Conservation (phyloP, 1,139 yeast species). For the Yamadazyma triangularis region DNA sequence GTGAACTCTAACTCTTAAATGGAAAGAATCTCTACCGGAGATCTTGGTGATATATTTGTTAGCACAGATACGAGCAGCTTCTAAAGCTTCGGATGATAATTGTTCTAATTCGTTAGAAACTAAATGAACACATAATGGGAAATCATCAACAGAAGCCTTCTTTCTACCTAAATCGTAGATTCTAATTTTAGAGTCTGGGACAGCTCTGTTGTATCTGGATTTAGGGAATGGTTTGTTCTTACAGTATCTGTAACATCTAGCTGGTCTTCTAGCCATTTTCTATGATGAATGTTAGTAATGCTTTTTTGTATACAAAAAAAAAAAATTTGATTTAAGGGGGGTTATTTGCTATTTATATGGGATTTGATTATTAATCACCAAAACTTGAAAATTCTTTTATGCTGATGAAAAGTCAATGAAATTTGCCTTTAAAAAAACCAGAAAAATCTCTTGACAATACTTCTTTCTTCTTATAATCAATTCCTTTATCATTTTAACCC, state of each 20-base stretch:
- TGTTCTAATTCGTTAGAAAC: slow-evolving; percentile 99
- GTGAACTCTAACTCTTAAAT: slow-evolving; percentile 99
- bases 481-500: no score
- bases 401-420: no score
- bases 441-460: no score
- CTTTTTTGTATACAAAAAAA: neutral
- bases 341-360: slow-evolving; percentile 1
- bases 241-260: slow-evolving; percentile 99
- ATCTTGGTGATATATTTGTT: slow-evolving; percentile 98
- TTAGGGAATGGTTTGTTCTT: slow-evolving; percentile 99
- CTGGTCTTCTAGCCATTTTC: slow-evolving; percentile 99
- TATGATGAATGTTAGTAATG: slow-evolving; percentile 28
- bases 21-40: slow-evolving; percentile 99
- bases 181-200: slow-evolving; percentile 99
- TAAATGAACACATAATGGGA: slow-evolving; percentile 98
- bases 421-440: no score
- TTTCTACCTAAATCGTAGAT: slow-evolving; percentile 99
- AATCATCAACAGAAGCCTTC: slow-evolving; percentile 99
- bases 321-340: neutral
- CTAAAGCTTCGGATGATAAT: slow-evolving; percentile 98
- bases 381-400: no score
- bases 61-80: slow-evolving; percentile 99
- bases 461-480: no score
- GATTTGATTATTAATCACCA: slow-evolving; percentile 1
- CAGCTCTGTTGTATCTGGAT: slow-evolving; percentile 99